Base-by-base conservation (phyloP, 305 asterid species). In the Fraxinus sp. region DNA sequence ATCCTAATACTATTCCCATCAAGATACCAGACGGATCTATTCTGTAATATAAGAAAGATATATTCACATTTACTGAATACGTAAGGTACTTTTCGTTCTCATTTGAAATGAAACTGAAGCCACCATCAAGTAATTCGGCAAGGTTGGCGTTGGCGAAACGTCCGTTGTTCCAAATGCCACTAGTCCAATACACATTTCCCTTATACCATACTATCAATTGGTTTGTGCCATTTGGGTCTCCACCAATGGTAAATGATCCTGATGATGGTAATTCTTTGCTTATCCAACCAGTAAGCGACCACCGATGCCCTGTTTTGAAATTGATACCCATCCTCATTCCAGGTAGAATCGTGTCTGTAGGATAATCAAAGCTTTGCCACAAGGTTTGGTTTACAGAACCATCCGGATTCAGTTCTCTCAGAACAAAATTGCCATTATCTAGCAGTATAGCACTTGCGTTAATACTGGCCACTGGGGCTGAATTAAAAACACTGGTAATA, bases 291-390 rank as follows among this genome's bases (percentile, higher is more conserved):
- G 52, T 79, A 76, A 82, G 88, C 28, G 81, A 78, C 85, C 82
- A 85, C 24, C 10, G 13, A 76, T 75, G 83, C 55, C 84, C 79
- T 14, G 78, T 82, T 79, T 75, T 76, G 76, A 82, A 70, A 70
- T 79, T 82, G 33, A 66, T 41, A 3, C 85, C 79, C 4, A 81
- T 59, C 71, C 74, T 74, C 85, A 81, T 85, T 36, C 86, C 86
- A 7, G 82, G 84, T 28, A 81, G 55, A 49, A 81, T 78, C 18
- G 70, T 78, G 57, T 85, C 76, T 2, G 83, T 81, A 20, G 86
- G 81, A 66, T 75, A 79, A 84, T 84, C 83, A 33, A 83, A 83
- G 55, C 86, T 83, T 41, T 79, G 87, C 84, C 81, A 80, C 2
- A 85, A 46, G 70, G 79, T 79, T 55, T 11, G 72, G 6, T 78